These are phyloP conservation scores for Coriolopsis trogii DNA, from an alignment of 1,284 basidiomycete species.

Conservation along the genomic window DNA sequence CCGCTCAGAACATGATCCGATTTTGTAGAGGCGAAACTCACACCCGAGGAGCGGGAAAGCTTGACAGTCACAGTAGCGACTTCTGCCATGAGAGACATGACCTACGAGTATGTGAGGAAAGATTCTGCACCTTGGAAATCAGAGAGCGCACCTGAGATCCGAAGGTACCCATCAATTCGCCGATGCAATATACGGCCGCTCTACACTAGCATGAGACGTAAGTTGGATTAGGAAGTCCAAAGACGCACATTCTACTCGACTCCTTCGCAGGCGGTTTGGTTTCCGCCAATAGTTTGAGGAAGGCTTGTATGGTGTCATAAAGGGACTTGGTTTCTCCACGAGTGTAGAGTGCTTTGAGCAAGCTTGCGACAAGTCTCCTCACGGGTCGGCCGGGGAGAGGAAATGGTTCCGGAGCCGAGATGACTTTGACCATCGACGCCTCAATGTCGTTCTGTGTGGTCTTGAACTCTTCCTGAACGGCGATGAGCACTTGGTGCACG, in stretches of 20 bases:
- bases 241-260: slow-evolving; percentile 65
- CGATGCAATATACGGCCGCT: slow-evolving; percentile 80
- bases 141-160: slow-evolving; percentile 80
- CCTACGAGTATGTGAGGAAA: slow-evolving; percentile 44
- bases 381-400: slow-evolving; percentile 86
- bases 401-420: slow-evolving; percentile 61
- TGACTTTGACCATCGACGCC: slow-evolving; percentile 61
- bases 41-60: slow-evolving; percentile 71
- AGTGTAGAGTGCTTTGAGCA: slow-evolving; percentile 77
- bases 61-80: slow-evolving; percentile 70
- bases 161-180: slow-evolving; percentile 84
- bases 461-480: slow-evolving; percentile 65
- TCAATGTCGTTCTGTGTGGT: slow-evolving; percentile 63
- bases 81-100: slow-evolving; percentile 95
- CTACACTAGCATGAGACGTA: slow-evolving; percentile 38
- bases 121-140: neutral
- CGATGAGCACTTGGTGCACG: neutral
- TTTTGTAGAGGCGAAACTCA: slow-evolving; percentile 37
- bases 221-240: slow-evolving; percentile 4
- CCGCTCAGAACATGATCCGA: neutral
- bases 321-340: slow-evolving; percentile 83
- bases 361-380: slow-evolving; percentile 79
- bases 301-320: slow-evolving; percentile 85
- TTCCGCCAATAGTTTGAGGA: slow-evolving; percentile 77
- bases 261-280: slow-evolving; percentile 69